Evolutionary conservation across 805 yeast species (phyloP), one percentile per base, ranked within the genome.

Genomic region (Lipomyces oligophaga): DNA sequence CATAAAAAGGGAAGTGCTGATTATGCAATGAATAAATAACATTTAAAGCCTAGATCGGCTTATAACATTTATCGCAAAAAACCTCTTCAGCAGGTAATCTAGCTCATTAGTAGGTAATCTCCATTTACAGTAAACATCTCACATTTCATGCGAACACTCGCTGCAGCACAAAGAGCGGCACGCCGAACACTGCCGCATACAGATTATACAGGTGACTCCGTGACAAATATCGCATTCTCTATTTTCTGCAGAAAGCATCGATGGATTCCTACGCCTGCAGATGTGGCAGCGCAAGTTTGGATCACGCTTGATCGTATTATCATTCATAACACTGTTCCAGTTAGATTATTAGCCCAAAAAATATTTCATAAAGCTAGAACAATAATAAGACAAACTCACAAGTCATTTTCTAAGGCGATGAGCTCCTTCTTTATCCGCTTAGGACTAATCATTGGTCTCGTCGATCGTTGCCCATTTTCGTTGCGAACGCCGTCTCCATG

Each of bases 141-240:
- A 52, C 56, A 28, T 30, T 15, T 52, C 55, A 26, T 41, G 39
- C 24, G 54, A 40, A 41, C 56, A 52, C n/a, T 26, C 24, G 15
- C 56, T 43, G 34, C 56, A 52, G 40, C 56, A 49, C 8, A 52
- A 24, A 15, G 56, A 32, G 11, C 54, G 49, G 39, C 56, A 52
- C 20, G 32, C 32, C 10, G 41, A 46, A 34, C 56, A 52, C 22
- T 52, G 56, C 8, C 56, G 46, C 47, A 49, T 49, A 28, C 56
- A 52, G 13, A 52, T 34, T 13, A 52, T 7, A 30, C 56, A 52
- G 2, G 56, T 52, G n/a, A 37, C 26, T 8, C 37, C 43, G 7
- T 24, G 36, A 28, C 56, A 52, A 6, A 43, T 19, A 11, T 49
- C 56, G 31, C 56, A 52, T 24, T 40, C 47, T 22, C 54, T 28